phyloP scores from a whole-genome alignment of 2,329 filamentous ascomycete genomes.

The Sporothrix globosa region DNA sequence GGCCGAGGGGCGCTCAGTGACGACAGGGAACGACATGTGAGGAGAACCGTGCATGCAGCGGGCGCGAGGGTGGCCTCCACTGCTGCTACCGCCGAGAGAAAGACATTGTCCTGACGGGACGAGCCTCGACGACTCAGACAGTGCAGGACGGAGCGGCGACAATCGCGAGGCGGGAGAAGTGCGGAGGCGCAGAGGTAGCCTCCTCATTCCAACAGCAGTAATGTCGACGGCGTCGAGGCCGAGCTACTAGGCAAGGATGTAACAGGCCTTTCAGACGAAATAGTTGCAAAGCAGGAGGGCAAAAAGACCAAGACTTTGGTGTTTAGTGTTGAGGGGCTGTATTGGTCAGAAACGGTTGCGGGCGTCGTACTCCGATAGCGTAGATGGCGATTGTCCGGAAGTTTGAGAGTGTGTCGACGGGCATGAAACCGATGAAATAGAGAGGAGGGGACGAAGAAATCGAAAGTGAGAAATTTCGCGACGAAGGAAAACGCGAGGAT shows the following conservation, averaged over 20 bases:
- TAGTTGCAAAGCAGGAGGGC: neutral
- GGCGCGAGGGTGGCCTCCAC: neutral
- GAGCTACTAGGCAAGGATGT: neutral
- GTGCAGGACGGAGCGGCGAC: conserved; percentile 20
- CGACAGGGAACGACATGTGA: neutral
- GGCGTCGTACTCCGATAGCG: conserved; percentile 19
- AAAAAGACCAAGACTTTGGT: neutral
- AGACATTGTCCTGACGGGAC: conserved; percentile 36
- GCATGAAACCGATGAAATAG: neutral
- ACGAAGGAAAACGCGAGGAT: conserved; percentile 14
- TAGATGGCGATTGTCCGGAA: neutral
- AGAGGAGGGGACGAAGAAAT: neutral
- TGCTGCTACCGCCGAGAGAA: conserved; percentile 27
- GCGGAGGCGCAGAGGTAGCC: conserved; percentile 45
- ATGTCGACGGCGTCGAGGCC: conserved; percentile 4
- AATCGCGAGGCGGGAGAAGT: conserved; percentile 39
- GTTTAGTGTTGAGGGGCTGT: neutral
- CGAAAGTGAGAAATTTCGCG: conserved; percentile 1
- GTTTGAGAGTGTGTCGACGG: neutral
- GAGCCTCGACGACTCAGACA: conserved; percentile 17
- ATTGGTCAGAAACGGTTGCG: conserved; percentile 1
- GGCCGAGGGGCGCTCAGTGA: conserved; percentile 12
- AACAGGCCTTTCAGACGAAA: neutral
- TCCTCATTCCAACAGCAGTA: conserved; percentile 51
- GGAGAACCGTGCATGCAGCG: neutral